phyloP scores from a whole-genome alignment of 2,329 filamentous ascomycete species.

The Fusarium sp. region DNA sequence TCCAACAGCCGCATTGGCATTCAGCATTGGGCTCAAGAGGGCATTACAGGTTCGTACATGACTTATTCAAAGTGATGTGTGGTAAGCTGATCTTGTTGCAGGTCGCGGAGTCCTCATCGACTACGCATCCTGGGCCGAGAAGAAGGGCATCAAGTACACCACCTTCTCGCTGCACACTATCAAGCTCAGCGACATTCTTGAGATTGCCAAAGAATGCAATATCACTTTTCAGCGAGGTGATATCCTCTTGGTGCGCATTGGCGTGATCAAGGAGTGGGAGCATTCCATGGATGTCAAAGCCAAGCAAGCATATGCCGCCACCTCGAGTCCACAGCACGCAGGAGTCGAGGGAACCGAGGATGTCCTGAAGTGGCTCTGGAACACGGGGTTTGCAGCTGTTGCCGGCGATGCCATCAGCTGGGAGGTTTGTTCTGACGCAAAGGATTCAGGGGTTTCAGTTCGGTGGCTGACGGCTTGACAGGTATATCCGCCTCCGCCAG shows the following conservation, averaged over 20 bases:
- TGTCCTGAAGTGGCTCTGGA: constrained; percentile 68
- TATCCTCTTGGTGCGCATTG: constrained; percentile 65
- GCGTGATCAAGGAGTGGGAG: constrained; percentile 58
- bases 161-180: constrained; percentile 54
- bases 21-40: constrained; percentile 58
- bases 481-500: constrained; percentile 39
- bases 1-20: constrained; percentile 58
- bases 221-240: constrained; percentile 62
- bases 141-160: constrained; percentile 52
- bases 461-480: constrained; percentile 5
- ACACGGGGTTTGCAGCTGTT: constrained; percentile 65
- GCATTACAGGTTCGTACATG: constrained; percentile 50
- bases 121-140: constrained; percentile 58
- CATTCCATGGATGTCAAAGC: constrained; percentile 51
- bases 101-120: constrained; percentile 64
- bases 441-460: background rate
- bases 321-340: constrained; percentile 46
- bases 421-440: constrained; percentile 55
- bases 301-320: constrained; percentile 51
- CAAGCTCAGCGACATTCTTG: constrained; percentile 47
- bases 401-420: constrained; percentile 66
- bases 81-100: background rate
- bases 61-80: fast-evolving
- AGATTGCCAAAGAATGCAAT: constrained; percentile 54
- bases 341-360: constrained; percentile 62